Evolutionary conservation across 2,329 filamentous ascomycete species (phyloP).

Genomic region (Exophiala sp.): DNA sequence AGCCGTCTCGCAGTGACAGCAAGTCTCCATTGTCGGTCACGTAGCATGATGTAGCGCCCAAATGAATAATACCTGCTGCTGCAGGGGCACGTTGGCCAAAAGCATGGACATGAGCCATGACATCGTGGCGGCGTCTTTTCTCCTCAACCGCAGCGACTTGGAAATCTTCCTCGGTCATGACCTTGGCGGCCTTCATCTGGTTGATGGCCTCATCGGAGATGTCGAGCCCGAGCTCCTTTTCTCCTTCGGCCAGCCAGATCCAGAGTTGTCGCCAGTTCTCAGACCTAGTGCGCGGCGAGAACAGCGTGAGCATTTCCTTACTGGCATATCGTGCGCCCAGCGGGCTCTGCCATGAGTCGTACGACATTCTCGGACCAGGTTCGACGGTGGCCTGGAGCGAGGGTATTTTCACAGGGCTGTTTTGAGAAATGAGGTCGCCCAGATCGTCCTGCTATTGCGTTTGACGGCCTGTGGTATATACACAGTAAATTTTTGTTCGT

Average conservation of each 20-base stretch:
- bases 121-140: conserved; percentile 62
- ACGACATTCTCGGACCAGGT: conserved; percentile 27
- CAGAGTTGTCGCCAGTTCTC: conserved; percentile 80
- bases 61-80: conserved; percentile 78
- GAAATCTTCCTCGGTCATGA: conserved; percentile 73
- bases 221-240: conserved; percentile 71
- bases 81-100: conserved; percentile 68
- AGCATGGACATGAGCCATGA: conserved; percentile 63
- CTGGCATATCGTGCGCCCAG: conserved; percentile 68
- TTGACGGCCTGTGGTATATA: not conserved
- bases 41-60: conserved; percentile 56
- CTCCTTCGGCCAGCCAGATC: conserved; percentile 74
- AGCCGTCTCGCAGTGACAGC: conserved; percentile 67
- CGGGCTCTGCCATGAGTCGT: conserved; percentile 60
- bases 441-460: no score
- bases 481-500: not conserved
- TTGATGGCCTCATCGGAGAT: conserved; percentile 70
- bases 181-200: conserved; percentile 67
- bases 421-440: no score
- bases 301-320: conserved; percentile 69
- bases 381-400: no score
- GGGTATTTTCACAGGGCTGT: no score
- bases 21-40: conserved; percentile 69
- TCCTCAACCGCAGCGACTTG: conserved; percentile 69
- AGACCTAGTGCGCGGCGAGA: conserved; percentile 67